Base-by-base conservation (phyloP, 768 basidiomycete species). In the Astraeus odoratus region DNA sequence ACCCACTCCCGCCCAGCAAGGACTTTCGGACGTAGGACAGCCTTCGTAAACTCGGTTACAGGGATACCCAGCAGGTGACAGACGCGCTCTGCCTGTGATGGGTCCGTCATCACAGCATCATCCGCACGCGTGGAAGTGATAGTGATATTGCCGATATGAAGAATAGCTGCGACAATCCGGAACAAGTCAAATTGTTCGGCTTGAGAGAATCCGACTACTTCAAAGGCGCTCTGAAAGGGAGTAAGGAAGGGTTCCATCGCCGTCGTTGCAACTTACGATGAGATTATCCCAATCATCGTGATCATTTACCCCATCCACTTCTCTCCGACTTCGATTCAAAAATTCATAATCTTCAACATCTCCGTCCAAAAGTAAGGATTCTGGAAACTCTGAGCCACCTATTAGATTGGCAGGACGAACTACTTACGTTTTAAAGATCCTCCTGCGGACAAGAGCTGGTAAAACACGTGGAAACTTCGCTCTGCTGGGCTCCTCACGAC, bases 1-100 rank as follows among this genome's bases (percentile, higher is more conserved):
- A 98, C 93, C 90, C 93, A 95, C 67, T 99, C 96, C 19, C 94
- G 76, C 15, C 96, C 96, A 12, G 96, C 96, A 25, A 94, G 81
- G 8, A 92, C 86, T 36, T 83, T 85, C 1, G 96, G 96, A 5
- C 86, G 84, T 13, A 96, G 71, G 15, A 98, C 82, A 0, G 90
- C 89, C 47, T 84, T 84, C 16, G 78, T 86, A 62, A 99, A 95
- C 48, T 96, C 94, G 0, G 81, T 73, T 5, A 91, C 74, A 0
- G 90, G 81, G 15, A 98, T 74, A 3, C 95, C 96, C 20, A 99
- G 76, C 19, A 98, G 74, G 65, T 96, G 89, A 59, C 93, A 96
- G 35, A 84, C 87, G 29, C 74, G 86, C 67, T 83, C 90, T 7
- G 89, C 90, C 66, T 95, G 93, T 15, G 86, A 83, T 0, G 85